phyloP scores from a whole-genome alignment of 1,284 basidiomycete genomes.

The Wallemia mellicola region DNA sequence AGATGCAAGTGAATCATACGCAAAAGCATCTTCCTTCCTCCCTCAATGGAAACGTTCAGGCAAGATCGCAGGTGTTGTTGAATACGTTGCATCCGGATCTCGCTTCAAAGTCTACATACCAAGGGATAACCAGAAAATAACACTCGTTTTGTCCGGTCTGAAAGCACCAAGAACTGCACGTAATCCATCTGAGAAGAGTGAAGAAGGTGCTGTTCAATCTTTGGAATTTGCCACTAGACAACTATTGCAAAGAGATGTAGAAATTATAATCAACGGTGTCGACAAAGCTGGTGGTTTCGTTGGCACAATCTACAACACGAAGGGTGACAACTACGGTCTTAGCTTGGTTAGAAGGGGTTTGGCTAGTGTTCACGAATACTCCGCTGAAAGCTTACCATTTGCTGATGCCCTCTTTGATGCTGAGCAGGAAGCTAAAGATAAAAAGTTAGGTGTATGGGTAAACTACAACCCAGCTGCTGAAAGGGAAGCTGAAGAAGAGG shows the following conservation, averaged over 20 bases:
- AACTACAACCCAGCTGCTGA: constrained; percentile 34
- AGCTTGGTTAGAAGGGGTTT: constrained; percentile 56
- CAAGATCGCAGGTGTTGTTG: constrained; percentile 52
- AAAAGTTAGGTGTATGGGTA: constrained; percentile 27
- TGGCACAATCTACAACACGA: constrained; percentile 50
- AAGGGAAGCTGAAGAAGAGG: constrained; percentile 18
- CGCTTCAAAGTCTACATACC: constrained; percentile 77
- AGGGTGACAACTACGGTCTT: constrained; percentile 57
- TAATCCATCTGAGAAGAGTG: constrained; percentile 52
- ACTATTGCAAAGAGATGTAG: constrained; percentile 82
- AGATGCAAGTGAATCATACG: constrained; percentile 63
- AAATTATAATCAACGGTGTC: constrained; percentile 59
- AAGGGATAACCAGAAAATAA: constrained; percentile 70
- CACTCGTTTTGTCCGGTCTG: constrained; percentile 5
- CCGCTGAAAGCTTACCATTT: constrained; percentile 51
- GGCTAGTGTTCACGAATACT: constrained; percentile 59
- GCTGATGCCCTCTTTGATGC: constrained; percentile 49
- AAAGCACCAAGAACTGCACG: constrained; percentile 17
- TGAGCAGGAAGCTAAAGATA: constrained; percentile 42
- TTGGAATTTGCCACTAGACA: constrained; percentile 44
- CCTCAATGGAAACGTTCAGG: constrained; percentile 75
- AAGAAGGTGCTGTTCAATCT: constrained; percentile 63
- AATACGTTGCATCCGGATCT: constrained; percentile 75
- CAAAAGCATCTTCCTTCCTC: constrained; percentile 53
- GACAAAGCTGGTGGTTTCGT: constrained; percentile 95